phyloP scores from a whole-genome alignment of 768 basidiomycete species.

The Xerocomellus intermedius region DNA sequence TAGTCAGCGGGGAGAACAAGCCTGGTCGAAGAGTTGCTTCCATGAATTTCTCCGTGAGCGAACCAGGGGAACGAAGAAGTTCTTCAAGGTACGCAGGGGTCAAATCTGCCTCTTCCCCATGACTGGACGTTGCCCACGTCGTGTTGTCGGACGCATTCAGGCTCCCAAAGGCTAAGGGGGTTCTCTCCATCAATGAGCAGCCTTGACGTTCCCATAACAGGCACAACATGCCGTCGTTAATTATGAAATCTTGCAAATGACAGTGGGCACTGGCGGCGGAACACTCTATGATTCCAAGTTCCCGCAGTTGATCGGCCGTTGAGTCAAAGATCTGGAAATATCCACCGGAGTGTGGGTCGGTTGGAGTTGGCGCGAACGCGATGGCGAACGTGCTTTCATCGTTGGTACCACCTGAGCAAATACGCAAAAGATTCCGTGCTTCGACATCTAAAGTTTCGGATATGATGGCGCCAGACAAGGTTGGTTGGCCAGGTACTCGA shows the following conservation, averaged over 20 bases:
- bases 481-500: constrained; percentile 32
- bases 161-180: constrained; percentile 43
- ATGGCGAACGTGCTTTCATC: constrained; percentile 61
- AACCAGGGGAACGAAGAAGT: constrained; percentile 65
- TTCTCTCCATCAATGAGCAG: constrained; percentile 64
- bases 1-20: constrained; percentile 79
- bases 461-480: constrained; percentile 32
- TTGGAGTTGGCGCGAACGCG: constrained; percentile 68
- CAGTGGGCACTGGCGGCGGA: constrained; percentile 61
- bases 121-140: constrained; percentile 55
- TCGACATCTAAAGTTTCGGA: constrained; percentile 57
- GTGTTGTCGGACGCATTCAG: constrained; percentile 28
- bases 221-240: constrained; percentile 52
- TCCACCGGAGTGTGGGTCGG: constrained; percentile 69
- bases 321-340: constrained; percentile 68
- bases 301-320: constrained; percentile 56
- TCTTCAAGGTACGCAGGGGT: constrained; percentile 90
- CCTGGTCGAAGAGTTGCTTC: constrained; percentile 84
- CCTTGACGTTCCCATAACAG: constrained; percentile 83
- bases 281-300: constrained; percentile 57
- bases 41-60: constrained; percentile 77
- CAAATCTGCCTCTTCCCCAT: constrained; percentile 71
- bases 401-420: constrained; percentile 49
- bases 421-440: constrained; percentile 61
- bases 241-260: constrained; percentile 77